Evolutionary conservation across 1,139 yeast species (phyloP), one percentile per base, ranked within the genome.

Genomic region (Lodderomyces elongisporus): DNA sequence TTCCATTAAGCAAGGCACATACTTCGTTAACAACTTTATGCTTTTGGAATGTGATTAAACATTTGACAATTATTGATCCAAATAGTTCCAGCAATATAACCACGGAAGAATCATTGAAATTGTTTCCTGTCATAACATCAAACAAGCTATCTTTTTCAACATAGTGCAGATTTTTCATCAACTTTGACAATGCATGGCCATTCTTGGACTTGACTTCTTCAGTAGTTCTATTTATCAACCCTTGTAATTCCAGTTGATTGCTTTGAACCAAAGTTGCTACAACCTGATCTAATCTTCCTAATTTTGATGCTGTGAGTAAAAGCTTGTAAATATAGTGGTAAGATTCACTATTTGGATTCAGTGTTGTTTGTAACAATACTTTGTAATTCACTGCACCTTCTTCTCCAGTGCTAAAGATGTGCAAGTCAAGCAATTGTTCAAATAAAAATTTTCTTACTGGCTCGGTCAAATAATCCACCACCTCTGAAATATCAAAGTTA

Each of bases 21-120:
- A 80, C 70, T 41, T 78, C 87, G 40, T 66, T 64, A 2, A 87
- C 67, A 1, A 81, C 78, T 32, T 82, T 66, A 49, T 85, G 89
- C 23, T 76, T 74, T 57, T 85, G 94, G 17, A 85, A 56, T 5
- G 84, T 78, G 14, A 78, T 70, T 35, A 82, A 59, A 36, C 77
- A 58, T 50, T 77, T 80, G 17, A 76, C 62, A 47, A 83, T 85
- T 7, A 85, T 64, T 2, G 77, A 68, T 53, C 85, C 77, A 45
- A 84, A 83, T 32, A 85, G 64, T 44, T 84, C 89, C 44, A 79
- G 77, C 28, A 85, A 61, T 0, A 85, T 67, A 1, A 72, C 54
- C 1, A 82, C 76, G 10, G 79, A 63, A 16, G 74, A 56, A 40
- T 79, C 84, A 34, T 61, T 66, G 41, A 60, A 62, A 31, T 44